Conservation (phyloP, 441 rosid genomes). For the Pelargonium myrrhifolium region DNA sequence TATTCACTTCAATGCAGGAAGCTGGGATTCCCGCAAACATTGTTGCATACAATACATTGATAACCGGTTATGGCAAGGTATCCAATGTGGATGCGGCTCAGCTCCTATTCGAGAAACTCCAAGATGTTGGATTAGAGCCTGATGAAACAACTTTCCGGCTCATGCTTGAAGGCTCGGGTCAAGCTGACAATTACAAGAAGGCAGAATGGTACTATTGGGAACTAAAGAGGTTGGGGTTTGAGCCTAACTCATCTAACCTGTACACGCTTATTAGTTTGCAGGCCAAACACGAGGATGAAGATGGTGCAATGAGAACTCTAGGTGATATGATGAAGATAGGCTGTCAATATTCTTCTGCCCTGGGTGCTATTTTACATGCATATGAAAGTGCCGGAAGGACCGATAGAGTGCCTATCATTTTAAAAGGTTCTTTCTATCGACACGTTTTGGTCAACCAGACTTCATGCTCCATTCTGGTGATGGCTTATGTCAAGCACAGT, state of each 20-base stretch:
- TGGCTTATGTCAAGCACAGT: constrained; percentile 67
- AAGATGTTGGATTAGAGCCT: constrained; percentile 48
- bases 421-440: constrained; percentile 53
- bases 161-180: constrained; percentile 97
- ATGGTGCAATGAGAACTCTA: constrained; percentile 50
- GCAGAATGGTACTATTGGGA: constrained; percentile 52
- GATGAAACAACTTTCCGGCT: constrained; percentile 81
- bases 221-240: constrained; percentile 53
- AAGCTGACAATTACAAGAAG: constrained; percentile 42
- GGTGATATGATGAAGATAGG: constrained; percentile 64
- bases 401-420: constrained; percentile 47
- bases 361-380: constrained; percentile 64
- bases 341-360: constrained; percentile 64
- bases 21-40: constrained; percentile 42
- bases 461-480: constrained; percentile 71
- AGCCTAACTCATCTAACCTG: constrained; percentile 74
- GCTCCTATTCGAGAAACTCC: constrained; percentile 36
- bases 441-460: constrained; percentile 59
- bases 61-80: constrained; percentile 58
- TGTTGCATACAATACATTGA: constrained; percentile 52
- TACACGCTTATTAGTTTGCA: constrained; percentile 67
- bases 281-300: constrained; percentile 60
- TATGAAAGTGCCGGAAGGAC: constrained; percentile 67
- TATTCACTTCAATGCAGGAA: constrained; percentile 37
- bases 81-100: constrained; percentile 60